Evolutionary conservation across 352 stramenopile species (phyloP), one percentile per base, ranked within the genome.

Genomic region (Pythium chondricola): DNA sequence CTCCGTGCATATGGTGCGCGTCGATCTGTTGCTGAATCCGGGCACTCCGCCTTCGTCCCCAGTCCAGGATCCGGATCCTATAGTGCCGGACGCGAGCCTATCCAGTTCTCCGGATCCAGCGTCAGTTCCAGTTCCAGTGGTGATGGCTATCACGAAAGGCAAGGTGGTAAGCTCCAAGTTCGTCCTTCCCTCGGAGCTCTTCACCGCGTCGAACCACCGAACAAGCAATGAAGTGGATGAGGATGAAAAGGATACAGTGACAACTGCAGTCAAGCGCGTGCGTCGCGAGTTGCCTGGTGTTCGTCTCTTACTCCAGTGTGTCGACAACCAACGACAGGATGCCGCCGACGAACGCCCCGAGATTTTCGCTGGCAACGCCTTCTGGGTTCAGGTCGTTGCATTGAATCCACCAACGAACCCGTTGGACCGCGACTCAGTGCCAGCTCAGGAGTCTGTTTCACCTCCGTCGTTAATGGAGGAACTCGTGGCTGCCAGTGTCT

Each of bases 291-390:
- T 60, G 21, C 52, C 52, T 17, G 44, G 43, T 6, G 37, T 60
- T 2, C 36, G 52, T 5, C 30, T 60, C n/a, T 38, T 60, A 14
- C 43, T 60, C 8, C 43, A 60, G n/a, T 43, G 30, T 38, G 27
- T 48, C 4, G 52, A 60, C 30, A 60, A 53, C 52, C 52, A 60
- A 38, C 52, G 44, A 9, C 43, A 60, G n/a, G 52, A 59, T 22
- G 38, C 20, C 5, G 22, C 38, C 10, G 38, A 45, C 26, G 50
- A 58, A 13, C 41, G 21, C 16, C 36, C 32, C 2, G 37, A 25
- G 26, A 60, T 60, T 25, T 60, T 60, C 44, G 53, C 52, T 14
- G 52, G 52, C n/a, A 36, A 53, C 30, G 52, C 52, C 6, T 60
- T 60, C 52, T 60, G 52, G 52, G 44, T 29, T 22, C 38, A 54